These are phyloP conservation scores for Helianthus annuus DNA, from an alignment of 129 eudicot species.

Conservation along the genomic window HanXRQr2.0-SUNRISE NC_035438.2:47161177-47161676, in stretches of 20 bases:
- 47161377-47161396: slow-evolving; percentile 71
- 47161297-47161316: too few relatives aligned
- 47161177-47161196: too few relatives aligned
- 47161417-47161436: slow-evolving; percentile 88
- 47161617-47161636: slow-evolving; percentile 31
- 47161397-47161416: slow-evolving; percentile 96
- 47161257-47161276: too few relatives aligned
- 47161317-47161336: too few relatives aligned
- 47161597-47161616: neutral
- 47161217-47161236: too few relatives aligned
- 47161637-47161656: slow-evolving; percentile 88
- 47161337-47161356: too few relatives aligned
- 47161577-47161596: neutral
- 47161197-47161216: too few relatives aligned
- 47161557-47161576: neutral
- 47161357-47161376: slow-evolving; percentile 38
- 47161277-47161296: too few relatives aligned
- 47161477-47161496: slow-evolving; percentile 93
- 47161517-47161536: slow-evolving; percentile 90
- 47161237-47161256: too few relatives aligned
- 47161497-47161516: slow-evolving; percentile 89
- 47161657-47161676: slow-evolving; percentile 71
- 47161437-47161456: slow-evolving; percentile 91
- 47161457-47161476: slow-evolving; percentile 99
- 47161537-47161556: slow-evolving; percentile 42